Base-by-base conservation (phyloP, 2,329 filamentous ascomycete species). In the Trichoderma afroharzianum region DNA sequence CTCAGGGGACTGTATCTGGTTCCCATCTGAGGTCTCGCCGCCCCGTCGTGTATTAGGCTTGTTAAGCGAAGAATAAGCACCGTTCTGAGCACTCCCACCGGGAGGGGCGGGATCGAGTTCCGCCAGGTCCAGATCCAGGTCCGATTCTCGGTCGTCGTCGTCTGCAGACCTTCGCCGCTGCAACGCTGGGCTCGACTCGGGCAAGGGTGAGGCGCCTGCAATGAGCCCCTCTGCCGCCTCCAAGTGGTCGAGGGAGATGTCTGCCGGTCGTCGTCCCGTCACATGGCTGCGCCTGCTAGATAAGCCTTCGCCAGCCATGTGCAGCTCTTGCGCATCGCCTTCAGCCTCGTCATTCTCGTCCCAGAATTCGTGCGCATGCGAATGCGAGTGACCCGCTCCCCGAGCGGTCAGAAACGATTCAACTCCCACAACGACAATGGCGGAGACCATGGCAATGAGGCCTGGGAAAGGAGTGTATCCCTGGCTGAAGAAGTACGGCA, bases 331-430 rank as follows among this genome's bases (percentile, higher is more conserved):
- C 8, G 76, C 75, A 39, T 77, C 76, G n/a, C 77, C 76, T 33
- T 78, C 80, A 14, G 82, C 82, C 32, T 77, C 83, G 18, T 84
- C 82, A 4, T 85, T 84, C 39, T 87, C 85, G 82, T 87, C 87
- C 80, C 85, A 87, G 39, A 81, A 80, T 12, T 78, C 78, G 70
- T 83, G 83, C 36, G 83, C 80, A 74, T 90, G 88, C 1, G 87
- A 85, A 76, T 91, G 87, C 1, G 87, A 87, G 76, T 90, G 89
- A 1, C 88, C 85, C 2, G 89, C 90, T 57, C 89, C 89, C 70
- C 88, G 82, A 2, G 91, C 92, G 0, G 94, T 94, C 75, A 98
- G 91, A 79, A 94, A 94, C 83, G 96, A 97, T 81, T 98, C 95
- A 67, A 98, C 87, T 2, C 90, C 88, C 7, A 97, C 93, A 3